Conservation (phyloP, 2,329 filamentous ascomycete genomes). For the Fusarium sp. region DNA sequence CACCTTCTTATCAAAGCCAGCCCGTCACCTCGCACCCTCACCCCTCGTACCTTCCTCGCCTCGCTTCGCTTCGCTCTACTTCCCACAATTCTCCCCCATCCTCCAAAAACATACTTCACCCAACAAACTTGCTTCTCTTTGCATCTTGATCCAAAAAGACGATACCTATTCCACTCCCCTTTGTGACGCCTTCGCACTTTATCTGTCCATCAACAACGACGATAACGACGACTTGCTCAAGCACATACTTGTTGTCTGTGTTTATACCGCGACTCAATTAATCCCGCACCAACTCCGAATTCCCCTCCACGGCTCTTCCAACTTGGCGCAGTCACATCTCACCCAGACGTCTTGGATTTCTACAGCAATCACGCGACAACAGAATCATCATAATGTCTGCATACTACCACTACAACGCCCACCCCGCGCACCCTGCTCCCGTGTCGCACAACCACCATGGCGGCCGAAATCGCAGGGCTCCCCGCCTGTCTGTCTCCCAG, state of each 20-base stretch:
- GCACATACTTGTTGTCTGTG: constrained; percentile 28
- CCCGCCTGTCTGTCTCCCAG: constrained; percentile 82
- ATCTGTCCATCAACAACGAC: constrained; percentile 16
- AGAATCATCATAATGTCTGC: constrained; percentile 64
- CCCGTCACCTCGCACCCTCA: constrained; percentile 36
- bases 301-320: constrained; percentile 22
- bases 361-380: constrained; percentile 5
- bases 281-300: constrained; percentile 42
- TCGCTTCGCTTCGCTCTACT: constrained; percentile 42
- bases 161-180: background rate
- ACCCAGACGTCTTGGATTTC: background rate
- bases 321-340: constrained; percentile 10
- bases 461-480: constrained; percentile 85
- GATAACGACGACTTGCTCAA: constrained; percentile 18
- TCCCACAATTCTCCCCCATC: constrained; percentile 39
- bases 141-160: constrained; percentile 10
- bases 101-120: constrained; percentile 34
- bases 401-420: constrained; percentile 71
- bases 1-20: constrained; percentile 41
- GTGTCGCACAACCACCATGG: constrained; percentile 82
- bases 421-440: constrained; percentile 68
- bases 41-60: constrained; percentile 40
- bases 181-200: constrained; percentile 25
- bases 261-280: constrained; percentile 34
- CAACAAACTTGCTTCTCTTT: constrained; percentile 31